These are phyloP conservation scores for Urochloa ruziziensis DNA, from an alignment of 176 grass and related monocot species.

Conservation along the genomic window DNA sequence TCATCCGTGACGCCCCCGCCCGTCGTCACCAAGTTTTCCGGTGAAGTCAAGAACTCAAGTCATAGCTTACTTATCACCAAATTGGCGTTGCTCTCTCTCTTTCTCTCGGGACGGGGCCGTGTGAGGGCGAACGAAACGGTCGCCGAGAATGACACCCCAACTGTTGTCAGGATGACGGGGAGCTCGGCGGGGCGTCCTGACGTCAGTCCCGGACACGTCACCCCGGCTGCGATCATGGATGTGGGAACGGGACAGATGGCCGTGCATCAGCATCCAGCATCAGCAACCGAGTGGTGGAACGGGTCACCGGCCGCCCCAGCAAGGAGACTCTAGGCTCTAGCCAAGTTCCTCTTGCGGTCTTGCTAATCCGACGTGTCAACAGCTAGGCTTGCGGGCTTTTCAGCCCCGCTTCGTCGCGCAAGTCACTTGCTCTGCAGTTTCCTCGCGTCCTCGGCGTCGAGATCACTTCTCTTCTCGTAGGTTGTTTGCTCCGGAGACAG, in stretches of 20 bases:
- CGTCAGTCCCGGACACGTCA: too few relatives aligned
- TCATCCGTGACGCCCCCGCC: background rate
- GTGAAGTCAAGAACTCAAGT: conserved; percentile 3
- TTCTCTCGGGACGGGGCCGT: too few relatives aligned
- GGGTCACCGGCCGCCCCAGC: background rate
- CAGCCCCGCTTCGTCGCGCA: background rate
- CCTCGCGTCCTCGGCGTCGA: background rate
- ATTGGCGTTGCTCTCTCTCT: too few relatives aligned
- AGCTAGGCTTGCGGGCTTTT: background rate
- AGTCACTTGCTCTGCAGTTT: too few relatives aligned
- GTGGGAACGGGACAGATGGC: too few relatives aligned
- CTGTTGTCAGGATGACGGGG: too few relatives aligned
- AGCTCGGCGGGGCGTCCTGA: too few relatives aligned
- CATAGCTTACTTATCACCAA: background rate
- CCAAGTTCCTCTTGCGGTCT: background rate
- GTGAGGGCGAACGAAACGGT: too few relatives aligned
- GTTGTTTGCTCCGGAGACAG: background rate
- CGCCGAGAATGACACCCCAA: too few relatives aligned
- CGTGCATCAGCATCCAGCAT: too few relatives aligned
- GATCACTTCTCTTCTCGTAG: background rate
- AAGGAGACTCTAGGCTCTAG: background rate
- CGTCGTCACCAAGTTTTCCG: background rate
- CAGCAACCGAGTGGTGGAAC: background rate
- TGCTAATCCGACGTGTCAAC: background rate
- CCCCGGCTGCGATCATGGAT: too few relatives aligned